A percentile compares a stretch with the other conserved stretches of the same genome.
Conservation (phyloP, 805 yeast genomes). For the Alloascoidea hylecoeti region DNA sequence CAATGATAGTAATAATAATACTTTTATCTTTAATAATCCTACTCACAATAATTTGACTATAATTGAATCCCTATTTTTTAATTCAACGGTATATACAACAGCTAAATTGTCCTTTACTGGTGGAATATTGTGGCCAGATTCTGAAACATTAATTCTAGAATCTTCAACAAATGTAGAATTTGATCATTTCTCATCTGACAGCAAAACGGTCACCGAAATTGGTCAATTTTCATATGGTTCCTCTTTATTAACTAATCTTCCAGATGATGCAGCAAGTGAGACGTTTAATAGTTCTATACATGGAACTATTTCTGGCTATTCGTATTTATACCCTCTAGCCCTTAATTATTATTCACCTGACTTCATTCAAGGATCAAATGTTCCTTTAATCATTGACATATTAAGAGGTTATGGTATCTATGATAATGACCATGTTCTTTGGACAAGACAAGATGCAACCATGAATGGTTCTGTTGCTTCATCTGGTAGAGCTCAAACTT, state of each 20-base stretch:
- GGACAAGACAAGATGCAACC: slow-evolving; percentile 1
- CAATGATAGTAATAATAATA: neutral
- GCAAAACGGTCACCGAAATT: neutral
- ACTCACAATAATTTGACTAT: neutral
- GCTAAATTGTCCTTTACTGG: neutral
- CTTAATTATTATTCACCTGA: no score
- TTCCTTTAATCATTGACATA: neutral
- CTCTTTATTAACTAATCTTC: neutral
- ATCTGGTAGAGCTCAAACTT: no score
- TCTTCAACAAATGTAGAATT: neutral
- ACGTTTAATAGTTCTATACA: no score
- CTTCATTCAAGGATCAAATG: neutral
- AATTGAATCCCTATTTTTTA: neutral
- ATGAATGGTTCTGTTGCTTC: no score
- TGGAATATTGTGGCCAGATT: no score
- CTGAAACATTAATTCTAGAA: neutral
- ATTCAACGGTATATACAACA: neutral
- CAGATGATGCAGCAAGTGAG: no score
- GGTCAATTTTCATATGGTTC: neutral
- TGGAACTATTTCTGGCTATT: neutral
- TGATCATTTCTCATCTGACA: neutral
- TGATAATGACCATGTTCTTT: neutral
- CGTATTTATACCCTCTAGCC: neutral
- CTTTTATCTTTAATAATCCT: neutral
- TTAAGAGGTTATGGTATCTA: neutral